Evolutionary conservation across 2,329 filamentous ascomycete species (phyloP).

Genomic region (Phialemoniopsis sp.): DNA sequence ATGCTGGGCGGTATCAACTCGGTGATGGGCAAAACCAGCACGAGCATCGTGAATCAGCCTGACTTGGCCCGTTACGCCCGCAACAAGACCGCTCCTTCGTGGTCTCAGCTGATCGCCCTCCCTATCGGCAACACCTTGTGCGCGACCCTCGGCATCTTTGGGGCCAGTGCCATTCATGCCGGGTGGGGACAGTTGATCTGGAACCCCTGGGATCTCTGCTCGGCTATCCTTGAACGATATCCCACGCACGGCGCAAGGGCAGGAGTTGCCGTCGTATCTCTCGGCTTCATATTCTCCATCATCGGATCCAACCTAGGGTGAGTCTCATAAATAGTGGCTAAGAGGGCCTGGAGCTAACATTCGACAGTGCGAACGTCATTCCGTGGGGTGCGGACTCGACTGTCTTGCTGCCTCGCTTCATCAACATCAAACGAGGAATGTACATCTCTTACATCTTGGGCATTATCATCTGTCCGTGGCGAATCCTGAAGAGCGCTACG

Average conservation of each 20-base stretch:
- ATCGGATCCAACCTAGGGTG: too few relatives aligned
- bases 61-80: too few relatives aligned
- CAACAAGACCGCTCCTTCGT: too few relatives aligned
- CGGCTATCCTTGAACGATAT: not conserved
- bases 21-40: too few relatives aligned
- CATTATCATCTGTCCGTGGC: conserved; percentile 35
- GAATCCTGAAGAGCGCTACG: conserved; percentile 35
- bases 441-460: conserved; percentile 51
- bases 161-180: conserved; percentile 1
- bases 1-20: too few relatives aligned
- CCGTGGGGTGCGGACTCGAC: conserved; percentile 37
- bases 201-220: conserved; percentile 2
- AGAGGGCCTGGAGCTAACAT: not conserved
- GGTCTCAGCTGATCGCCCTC: conserved; percentile 3
- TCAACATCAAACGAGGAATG: conserved; percentile 52
- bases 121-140: conserved; percentile 5
- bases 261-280: conserved; percentile 2
- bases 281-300: conserved; percentile 1
- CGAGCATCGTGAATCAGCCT: too few relatives aligned
- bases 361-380: conserved; percentile 5
- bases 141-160: conserved; percentile 6
- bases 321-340: too few relatives aligned
- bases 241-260: not conserved
- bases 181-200: conserved; percentile 2
- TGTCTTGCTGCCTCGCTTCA: conserved; percentile 45